A percentile compares a stretch with the other conserved stretches of the same genome.
Evolutionary conservation across 208 protist genomes (phyloP).

Genomic region (Trypanosoma avium): DNA sequence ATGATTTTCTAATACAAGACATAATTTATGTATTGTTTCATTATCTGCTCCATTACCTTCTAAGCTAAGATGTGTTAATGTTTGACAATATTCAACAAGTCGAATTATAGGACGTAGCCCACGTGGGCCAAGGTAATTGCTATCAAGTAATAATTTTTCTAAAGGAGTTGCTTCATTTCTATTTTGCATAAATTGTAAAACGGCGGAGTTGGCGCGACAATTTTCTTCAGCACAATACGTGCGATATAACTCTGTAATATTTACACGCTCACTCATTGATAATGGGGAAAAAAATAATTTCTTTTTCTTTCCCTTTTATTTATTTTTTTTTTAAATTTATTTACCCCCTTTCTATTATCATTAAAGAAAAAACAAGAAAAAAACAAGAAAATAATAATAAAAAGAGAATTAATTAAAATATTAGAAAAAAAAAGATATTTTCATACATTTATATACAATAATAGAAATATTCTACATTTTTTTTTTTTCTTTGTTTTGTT

Average conservation of each 20-base stretch:
- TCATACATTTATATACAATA: background rate
- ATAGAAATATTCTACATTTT: too few species aligned
- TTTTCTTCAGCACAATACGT: slow-evolving; percentile 73
- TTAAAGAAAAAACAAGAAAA: background rate
- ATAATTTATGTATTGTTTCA: slow-evolving; percentile 61
- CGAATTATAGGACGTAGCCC: slow-evolving; percentile 80
- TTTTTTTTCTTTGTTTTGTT: too few species aligned
- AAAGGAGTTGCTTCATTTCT: slow-evolving; percentile 33
- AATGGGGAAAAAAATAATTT: too few species aligned
- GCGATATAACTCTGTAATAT: slow-evolving; percentile 66
- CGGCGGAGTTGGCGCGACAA: slow-evolving; percentile 80
- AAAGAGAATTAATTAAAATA: too few species aligned
- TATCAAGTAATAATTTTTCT: slow-evolving; percentile 43
- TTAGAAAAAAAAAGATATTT: background rate
- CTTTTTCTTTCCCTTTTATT: background rate
- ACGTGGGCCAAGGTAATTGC: slow-evolving; percentile 90
- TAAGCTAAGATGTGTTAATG: slow-evolving; percentile 69
- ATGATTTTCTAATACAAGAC: slow-evolving; percentile 68
- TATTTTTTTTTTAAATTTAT: slow-evolving; percentile 14
- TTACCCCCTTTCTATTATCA: slow-evolving; percentile 4
- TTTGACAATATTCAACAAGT: slow-evolving; percentile 82
- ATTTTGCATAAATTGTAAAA: slow-evolving; percentile 69
- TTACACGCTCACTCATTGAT: slow-evolving; percentile 16
- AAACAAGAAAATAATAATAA: too few species aligned
- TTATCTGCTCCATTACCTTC: slow-evolving; percentile 87